phyloP scores from a whole-genome alignment of 441 rosid species.

The Populus hybrid region DNA sequence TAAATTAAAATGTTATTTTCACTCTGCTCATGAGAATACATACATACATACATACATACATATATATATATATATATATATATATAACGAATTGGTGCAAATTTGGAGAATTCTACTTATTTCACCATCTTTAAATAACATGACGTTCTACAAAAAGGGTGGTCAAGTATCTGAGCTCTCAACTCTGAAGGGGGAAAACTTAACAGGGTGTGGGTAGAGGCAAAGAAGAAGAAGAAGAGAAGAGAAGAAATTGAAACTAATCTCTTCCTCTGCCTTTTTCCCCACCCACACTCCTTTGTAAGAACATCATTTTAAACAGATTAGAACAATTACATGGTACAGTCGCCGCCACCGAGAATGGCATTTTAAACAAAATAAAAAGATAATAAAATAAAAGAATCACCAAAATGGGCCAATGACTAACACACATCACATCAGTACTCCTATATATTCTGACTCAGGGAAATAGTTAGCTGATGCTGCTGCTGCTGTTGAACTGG shows the following conservation, averaged over 20 bases:
- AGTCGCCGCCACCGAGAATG: slow-evolving; percentile 44
- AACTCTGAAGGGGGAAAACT: not conserved
- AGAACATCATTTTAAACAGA: slow-evolving; percentile 25
- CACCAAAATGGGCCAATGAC: slow-evolving; percentile 34
- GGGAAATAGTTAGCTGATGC: slow-evolving; percentile 30
- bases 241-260: slow-evolving; percentile 14
- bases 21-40: too few relatives aligned
- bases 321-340: slow-evolving; percentile 51
- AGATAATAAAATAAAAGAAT: slow-evolving; percentile 54
- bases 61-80: too few relatives aligned
- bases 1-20: too few relatives aligned
- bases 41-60: too few relatives aligned
- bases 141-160: not conserved
- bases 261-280: slow-evolving; percentile 12
- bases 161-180: not conserved
- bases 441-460: slow-evolving; percentile 15
- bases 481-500: slow-evolving; percentile 17
- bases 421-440: slow-evolving; percentile 24
- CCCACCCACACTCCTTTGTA: slow-evolving; percentile 17
- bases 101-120: not conserved
- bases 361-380: slow-evolving; percentile 27
- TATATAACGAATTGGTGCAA: too few relatives aligned
- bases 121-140: not conserved
- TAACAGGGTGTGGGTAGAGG: not conserved
- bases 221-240: not conserved